Percentiles rank a stretch among this genome's conserved stretches.
phyloP scores from a whole-genome alignment of 306 rosid genomes.

The Carpinus viminea region DNA sequence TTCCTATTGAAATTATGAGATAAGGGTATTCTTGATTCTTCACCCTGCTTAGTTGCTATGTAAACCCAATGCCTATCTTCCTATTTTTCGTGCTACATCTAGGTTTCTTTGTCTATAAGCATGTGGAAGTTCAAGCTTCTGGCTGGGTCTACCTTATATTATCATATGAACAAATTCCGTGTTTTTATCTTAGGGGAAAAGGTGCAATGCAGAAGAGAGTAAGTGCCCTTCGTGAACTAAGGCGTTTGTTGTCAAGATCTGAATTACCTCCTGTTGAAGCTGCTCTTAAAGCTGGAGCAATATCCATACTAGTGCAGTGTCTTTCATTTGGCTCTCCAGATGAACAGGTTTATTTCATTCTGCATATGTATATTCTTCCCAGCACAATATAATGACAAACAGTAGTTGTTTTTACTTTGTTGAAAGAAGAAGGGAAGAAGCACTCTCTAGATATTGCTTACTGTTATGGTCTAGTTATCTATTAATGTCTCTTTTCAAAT shows the following conservation, averaged over 20 bases:
- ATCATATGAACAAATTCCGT: neutral
- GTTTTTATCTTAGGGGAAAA: slow-evolving; percentile 72
- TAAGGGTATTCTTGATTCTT: neutral
- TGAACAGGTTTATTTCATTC: slow-evolving; percentile 65
- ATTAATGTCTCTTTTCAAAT: neutral
- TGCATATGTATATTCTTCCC: neutral
- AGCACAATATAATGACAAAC: neutral
- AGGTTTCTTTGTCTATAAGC: neutral
- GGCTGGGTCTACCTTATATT: neutral
- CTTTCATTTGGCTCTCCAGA: slow-evolving; percentile 95
- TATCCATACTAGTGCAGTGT: slow-evolving; percentile 75
- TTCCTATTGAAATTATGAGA: neutral
- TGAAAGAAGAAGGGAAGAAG: neutral
- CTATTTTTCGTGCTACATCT: neutral
- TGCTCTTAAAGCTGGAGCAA: slow-evolving; percentile 80
- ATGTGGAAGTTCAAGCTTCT: neutral
- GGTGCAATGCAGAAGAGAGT: slow-evolving; percentile 83
- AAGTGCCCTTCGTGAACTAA: slow-evolving; percentile 70
- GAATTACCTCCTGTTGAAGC: slow-evolving; percentile 91
- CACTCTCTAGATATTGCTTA: neutral
- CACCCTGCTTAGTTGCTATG: neutral
- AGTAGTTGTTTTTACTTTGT: neutral
- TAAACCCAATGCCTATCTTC: neutral
- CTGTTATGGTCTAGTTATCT: neutral
- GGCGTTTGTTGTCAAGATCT: slow-evolving; percentile 80